Percentiles rank a stretch among this genome's conserved stretches.
phyloP scores from a whole-genome alignment of 2,329 filamentous ascomycete genomes.

The Aspergillus uvarum region DNA sequence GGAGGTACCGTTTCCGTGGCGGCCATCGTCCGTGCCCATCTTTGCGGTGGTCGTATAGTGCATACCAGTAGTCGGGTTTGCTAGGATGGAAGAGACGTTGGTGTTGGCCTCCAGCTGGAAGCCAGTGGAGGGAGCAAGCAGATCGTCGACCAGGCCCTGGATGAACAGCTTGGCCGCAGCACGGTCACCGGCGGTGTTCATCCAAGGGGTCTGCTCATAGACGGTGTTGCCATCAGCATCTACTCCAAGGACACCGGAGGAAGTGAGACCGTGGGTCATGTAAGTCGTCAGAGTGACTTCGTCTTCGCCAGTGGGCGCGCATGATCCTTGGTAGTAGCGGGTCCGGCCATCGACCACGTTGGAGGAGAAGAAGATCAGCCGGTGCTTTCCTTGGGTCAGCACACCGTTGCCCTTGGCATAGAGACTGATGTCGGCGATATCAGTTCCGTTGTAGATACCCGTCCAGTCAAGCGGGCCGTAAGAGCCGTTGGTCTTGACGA shows the following conservation, averaged over 20 bases:
- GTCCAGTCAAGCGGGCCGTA: constrained; percentile 13
- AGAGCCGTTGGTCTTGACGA: constrained; percentile 10
- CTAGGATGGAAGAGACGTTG: constrained; percentile 26
- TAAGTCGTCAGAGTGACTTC: constrained; percentile 26
- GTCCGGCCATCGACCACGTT: constrained; percentile 25
- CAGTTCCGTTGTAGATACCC: constrained; percentile 3
- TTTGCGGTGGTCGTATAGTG: constrained; percentile 19
- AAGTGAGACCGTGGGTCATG: constrained; percentile 31
- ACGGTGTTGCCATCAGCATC: constrained; percentile 27
- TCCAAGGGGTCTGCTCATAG: constrained; percentile 26
- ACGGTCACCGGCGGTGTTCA: constrained; percentile 24
- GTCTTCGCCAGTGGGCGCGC: constrained; percentile 16
- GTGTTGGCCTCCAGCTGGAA: constrained; percentile 24
- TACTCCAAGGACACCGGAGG: constrained; percentile 25
- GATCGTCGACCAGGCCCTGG: constrained; percentile 21
- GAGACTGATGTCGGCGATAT: constrained; percentile 23
- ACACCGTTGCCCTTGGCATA: constrained; percentile 24
- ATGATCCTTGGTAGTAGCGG: constrained; percentile 30
- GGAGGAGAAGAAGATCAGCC: constrained; percentile 28
- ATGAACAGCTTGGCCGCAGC: constrained; percentile 21
- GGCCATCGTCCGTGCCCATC: constrained; percentile 21
- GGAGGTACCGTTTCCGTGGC: constrained; percentile 14
- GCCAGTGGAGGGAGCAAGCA: constrained; percentile 22
- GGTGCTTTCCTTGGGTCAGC: constrained; percentile 27
- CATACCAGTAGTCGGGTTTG: constrained; percentile 36